phyloP scores from a whole-genome alignment of 257 asterid genomes.

The Solanum peruvianum region DNA sequence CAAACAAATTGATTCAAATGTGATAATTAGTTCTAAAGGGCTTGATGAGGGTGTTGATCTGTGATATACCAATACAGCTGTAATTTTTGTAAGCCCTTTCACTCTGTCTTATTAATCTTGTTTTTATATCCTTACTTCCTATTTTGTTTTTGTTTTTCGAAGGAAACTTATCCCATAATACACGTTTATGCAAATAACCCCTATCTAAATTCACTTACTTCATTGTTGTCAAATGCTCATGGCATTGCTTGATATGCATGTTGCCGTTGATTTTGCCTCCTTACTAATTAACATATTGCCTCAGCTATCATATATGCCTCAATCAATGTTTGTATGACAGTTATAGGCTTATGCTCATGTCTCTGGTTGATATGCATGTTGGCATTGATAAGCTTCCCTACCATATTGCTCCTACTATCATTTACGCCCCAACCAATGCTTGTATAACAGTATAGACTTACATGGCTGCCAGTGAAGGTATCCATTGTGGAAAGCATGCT shows the following conservation, averaged over 20 bases:
- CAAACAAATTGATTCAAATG: constrained; percentile 86
- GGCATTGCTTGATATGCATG: neutral
- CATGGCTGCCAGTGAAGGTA: neutral
- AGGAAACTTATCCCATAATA: neutral
- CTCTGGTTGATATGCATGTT: neutral
- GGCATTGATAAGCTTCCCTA: neutral
- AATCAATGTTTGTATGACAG: neutral
- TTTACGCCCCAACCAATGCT: neutral
- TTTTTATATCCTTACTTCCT: neutral
- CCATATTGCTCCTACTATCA: neutral
- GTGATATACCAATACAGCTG: constrained; percentile 14
- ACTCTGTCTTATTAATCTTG: neutral
- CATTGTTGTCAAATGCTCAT: neutral
- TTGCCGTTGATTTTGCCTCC: neutral
- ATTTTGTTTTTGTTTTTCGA: neutral
- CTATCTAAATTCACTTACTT: neutral
- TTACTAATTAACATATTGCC: neutral
- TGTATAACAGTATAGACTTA: neutral
- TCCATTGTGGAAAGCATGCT: neutral
- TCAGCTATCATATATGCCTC: neutral
- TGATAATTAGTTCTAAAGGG: constrained; percentile 87
- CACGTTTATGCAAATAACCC: neutral
- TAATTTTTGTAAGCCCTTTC: neutral
- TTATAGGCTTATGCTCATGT: neutral
- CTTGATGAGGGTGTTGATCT: constrained; percentile 91